A percentile compares a stretch with the other conserved stretches of the same genome.
Evolutionary conservation across 441 rosid genomes (phyloP).

Genomic region (Biscutella laevigata): DNA sequence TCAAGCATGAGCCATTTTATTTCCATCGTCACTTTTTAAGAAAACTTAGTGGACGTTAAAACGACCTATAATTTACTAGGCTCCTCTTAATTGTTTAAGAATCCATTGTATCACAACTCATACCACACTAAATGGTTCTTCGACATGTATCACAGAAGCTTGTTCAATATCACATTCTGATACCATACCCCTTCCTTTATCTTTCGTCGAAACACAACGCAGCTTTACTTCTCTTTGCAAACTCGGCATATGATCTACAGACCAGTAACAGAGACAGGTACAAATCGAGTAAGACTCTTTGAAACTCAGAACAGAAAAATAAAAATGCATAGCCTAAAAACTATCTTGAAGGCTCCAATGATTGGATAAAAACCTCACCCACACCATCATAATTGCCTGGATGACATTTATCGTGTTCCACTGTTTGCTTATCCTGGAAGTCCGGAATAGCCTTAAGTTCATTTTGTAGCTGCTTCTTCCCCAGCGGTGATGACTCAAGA

Average conservation of each 20-base stretch:
- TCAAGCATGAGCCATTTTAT: background rate
- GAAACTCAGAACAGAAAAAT: background rate
- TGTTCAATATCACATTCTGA: conserved; percentile 54
- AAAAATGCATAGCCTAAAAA: background rate
- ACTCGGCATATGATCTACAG: conserved; percentile 32
- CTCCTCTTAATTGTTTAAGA: background rate
- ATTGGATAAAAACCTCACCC: conserved; percentile 28
- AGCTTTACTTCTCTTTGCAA: conserved; percentile 36
- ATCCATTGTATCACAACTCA: conserved; percentile 1
- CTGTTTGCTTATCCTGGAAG: conserved; percentile 15
- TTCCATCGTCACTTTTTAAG: background rate
- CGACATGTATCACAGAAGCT: conserved; percentile 60
- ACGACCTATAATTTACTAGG: background rate
- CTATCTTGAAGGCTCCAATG: background rate
- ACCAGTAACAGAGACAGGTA: background rate
- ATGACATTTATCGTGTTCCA: conserved; percentile 2
- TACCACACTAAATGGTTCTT: conserved; percentile 73
- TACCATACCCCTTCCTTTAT: conserved; percentile 76
- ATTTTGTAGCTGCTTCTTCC: conserved; percentile 65
- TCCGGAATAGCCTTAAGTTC: conserved; percentile 38
- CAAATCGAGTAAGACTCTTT: background rate
- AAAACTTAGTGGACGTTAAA: background rate
- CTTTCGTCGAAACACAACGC: conserved; percentile 37
- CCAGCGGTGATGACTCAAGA: conserved; percentile 46
- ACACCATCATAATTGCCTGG: conserved; percentile 14